Base-by-base conservation (phyloP, 371 early-diverging fungal species). In the Circinella minor region DNA sequence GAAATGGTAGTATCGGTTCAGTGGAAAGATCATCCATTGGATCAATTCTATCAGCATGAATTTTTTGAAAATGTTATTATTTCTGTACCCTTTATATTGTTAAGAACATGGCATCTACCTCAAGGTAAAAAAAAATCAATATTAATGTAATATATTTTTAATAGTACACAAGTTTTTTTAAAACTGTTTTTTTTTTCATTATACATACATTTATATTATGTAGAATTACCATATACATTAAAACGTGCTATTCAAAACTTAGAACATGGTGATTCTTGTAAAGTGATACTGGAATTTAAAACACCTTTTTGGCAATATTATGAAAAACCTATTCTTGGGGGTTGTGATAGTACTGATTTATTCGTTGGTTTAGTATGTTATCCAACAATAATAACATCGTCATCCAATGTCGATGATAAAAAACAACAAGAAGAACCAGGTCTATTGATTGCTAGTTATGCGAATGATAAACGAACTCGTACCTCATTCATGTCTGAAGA, bases 21-120 rank as follows among this genome's bases (percentile, higher is more conserved):
- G 61, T 78, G 78, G 78, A 78, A 76, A 67, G 65, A 71, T 4
- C 60, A 60, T 7, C 67, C 71, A 7, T 73, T 65, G 36, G 75
- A 74, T 34, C 65, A 66, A 13, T 59, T 66, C 18, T 77, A 74
- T 55, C 47, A 79, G 46, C 61, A 55, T 3, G 64, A 73, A 34
- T 47, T 48, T 15, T 79, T 67, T 36, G 79, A 79, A 20, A 70
- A 77, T 73, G 77, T 77, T n/a, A 79, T 79, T 68, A 71, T 79
- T 36, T 64, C 75, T 39, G 74, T 66, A 1, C 79, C 79, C 6
- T 77, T 79, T 54, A 63, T 66, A n/a, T 55, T 79, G 39, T 72
- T 79, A 8, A 74, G 79, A 59, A 64, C 67, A 27, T 79, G 79
- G 79, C 77, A 79, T 61, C 68, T 79, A 18, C 79, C 79, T 13